These are phyloP conservation scores for Excoecaria agallocha DNA, from an alignment of 345 rosid genomes.

Conservation along the genomic window DNA sequence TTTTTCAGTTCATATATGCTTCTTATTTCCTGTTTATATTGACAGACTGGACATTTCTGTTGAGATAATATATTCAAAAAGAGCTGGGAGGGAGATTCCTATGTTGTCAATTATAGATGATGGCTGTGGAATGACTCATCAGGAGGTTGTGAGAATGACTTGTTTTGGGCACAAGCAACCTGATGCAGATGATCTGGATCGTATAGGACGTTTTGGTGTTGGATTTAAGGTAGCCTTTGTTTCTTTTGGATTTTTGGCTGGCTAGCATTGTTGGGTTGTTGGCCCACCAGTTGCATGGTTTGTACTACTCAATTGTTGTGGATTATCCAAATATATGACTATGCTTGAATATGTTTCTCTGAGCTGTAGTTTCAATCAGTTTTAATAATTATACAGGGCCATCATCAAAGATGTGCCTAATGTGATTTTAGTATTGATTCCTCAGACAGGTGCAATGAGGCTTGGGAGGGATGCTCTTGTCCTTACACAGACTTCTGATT, in stretches of 20 bases:
- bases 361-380: neutral
- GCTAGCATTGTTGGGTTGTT: neutral
- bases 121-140: conserved; percentile 38
- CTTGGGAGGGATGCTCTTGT: conserved; percentile 39
- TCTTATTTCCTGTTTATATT: conserved; percentile 10
- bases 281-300: neutral
- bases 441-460: conserved; percentile 41
- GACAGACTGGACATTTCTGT: conserved; percentile 34
- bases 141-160: conserved; percentile 34
- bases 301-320: neutral
- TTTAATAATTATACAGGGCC: neutral
- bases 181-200: conserved; percentile 27
- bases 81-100: conserved; percentile 31
- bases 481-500: conserved; percentile 36
- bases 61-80: conserved; percentile 27
- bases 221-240: conserved; percentile 37
- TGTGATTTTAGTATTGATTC: conserved; percentile 9
- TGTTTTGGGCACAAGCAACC: conserved; percentile 40
- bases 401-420: conserved; percentile 6
- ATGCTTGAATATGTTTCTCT: neutral
- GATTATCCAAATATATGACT: neutral
- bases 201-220: conserved; percentile 40
- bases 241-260: neutral
- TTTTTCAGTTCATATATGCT: neutral
- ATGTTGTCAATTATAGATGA: conserved; percentile 38